Evolutionary conservation across 140 eudicot species (phyloP), one percentile per base, ranked within the genome.

Genomic region (Anethum foeniculum): DNA sequence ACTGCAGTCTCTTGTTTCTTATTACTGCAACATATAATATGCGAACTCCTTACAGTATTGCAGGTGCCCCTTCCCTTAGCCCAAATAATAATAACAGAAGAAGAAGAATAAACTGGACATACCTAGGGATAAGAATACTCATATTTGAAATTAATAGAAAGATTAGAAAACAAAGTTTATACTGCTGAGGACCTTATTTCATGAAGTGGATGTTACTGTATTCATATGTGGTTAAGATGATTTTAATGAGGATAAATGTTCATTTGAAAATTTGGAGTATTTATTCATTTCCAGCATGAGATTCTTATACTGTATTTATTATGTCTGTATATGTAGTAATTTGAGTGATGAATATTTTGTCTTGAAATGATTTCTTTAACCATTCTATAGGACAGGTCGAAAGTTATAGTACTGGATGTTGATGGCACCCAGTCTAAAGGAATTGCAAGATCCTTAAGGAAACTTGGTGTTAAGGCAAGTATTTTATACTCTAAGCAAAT

Each of bases 341-440:
- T 75, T 30, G 73, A 46, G 56, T 77, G 73, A 83, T 64, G 77
- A 62, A 75, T 65, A 47, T 81, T 80, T 34, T 81, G 83, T 79
- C 34, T 58, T 80, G 52, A 49, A 78, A 38, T 83, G 79, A 83
- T 62, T 80, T 41, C 46, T 83, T 83, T 78, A 32, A 79, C 68
- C 51, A 83, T 69, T 71, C 69, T 85, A 84, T 85, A 94, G 98
- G 90, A 83, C 87, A 88, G 91, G 83, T 92, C 98, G 72, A 89
- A 90, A 85, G 93, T 94, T 80, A 86, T 94, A 67, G 84, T 94
- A 73, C 81, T 94, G 96, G 97, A 94, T 88, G 97, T 75, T 89
- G 96, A 92, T 89, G 98, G 98, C 25, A 80, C 83, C 62, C 90
- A 90, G 67, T 91, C 98, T 46, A 94, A 94, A 85, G 90, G 96